Evolutionary conservation across 352 stramenopile species (phyloP), one percentile per base, ranked within the genome.

Genomic region (Globisporangium nunn): DNA sequence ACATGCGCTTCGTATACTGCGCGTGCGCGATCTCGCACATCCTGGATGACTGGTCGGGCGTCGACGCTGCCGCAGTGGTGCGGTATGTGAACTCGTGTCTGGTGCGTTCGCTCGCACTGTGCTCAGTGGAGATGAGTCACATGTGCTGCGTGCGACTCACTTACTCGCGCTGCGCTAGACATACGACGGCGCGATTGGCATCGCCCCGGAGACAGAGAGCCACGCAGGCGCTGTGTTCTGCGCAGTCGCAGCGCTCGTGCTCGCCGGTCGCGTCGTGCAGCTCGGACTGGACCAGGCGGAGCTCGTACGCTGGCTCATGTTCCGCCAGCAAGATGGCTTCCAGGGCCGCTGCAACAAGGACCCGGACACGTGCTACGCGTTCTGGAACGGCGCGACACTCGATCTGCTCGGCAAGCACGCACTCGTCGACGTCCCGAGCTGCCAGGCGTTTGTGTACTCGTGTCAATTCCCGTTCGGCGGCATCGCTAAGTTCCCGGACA

Each of bases 321-420:
- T 90, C 47, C 81, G 85, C 15, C 85, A 95, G 58, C 83, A 93
- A 44, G 58, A 59, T 18, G 91, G 90, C 28, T 97, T 97, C 63
- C 85, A 96, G 47, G 90, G 91, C 6, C 81, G 91, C 2, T 92
- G 81, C 62, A 97, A 97, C 75, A 97, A 97, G 71, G 70, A 58
- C 15, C 74, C 83, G 0, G 91, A 97, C 67, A 90, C 76, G 14
- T 97, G 91, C 70, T 97, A 97, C 59, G 88, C 87, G 5, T 97
- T 96, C 62, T 97, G 91, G 90, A 83, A 96, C 54, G 91, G 91
- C 29, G 87, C 86, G n/a, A 91, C 86, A 33, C 69, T 97, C 37
- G 67, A 90, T 30, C 51, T 96, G 33, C 68, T 96, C 17, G 86
- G 74, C 45, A 81, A 82, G 50, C 73, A 94, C 62, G 72, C 74